Base-by-base conservation (phyloP, 805 yeast species). In the Yarrowia sp. region DNA sequence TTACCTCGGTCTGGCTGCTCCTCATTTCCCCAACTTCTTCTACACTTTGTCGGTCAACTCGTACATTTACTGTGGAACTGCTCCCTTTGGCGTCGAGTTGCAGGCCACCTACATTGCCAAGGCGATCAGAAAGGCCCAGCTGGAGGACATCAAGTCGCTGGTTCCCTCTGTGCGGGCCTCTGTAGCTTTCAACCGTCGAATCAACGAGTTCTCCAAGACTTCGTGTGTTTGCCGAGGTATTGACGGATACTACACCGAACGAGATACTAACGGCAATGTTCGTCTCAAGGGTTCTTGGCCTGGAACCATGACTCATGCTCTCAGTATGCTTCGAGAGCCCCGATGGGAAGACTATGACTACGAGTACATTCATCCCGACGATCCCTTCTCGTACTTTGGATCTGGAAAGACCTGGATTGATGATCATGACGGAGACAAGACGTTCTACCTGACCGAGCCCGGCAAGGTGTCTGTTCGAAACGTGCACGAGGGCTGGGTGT, bases 341-440 rank as follows among this genome's bases (percentile, higher is more conserved):
- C 66, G 72, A 22, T 63, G 71, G 46, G 72, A 71, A n/a, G 72
- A 71, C 26, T 71, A 63, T 46, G 71, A 70, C 16, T 45, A 63
- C 46, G 71, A 43, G 40, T 70, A 70, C 35, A 58, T 61, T 11
- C 16, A 66, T 32, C 69, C 72, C 7, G 59, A 64, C 2, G 65
- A 71, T 52, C 66, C 69, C 15, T 71, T 16, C 45, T 59, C 53
- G 22, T 71, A 40, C 61, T 71, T 69, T 38, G 72, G 72, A 12
- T 69, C 63, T 42, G 72, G 72, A 10, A 40, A 71, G 55, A 71
- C 72, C 5, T 63, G 67, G 67, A 49, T 63, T 11, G 67, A 63
- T 15, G 67, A 63, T 9, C 67, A 63, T 22, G 67, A 63, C 14
- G 67, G 67, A 46, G 67, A 63, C 26, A 48, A 63, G 56, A 63